Evolutionary conservation across 2,329 filamentous ascomycete species (phyloP).

Genomic region (Mariannaea elegans): DNA sequence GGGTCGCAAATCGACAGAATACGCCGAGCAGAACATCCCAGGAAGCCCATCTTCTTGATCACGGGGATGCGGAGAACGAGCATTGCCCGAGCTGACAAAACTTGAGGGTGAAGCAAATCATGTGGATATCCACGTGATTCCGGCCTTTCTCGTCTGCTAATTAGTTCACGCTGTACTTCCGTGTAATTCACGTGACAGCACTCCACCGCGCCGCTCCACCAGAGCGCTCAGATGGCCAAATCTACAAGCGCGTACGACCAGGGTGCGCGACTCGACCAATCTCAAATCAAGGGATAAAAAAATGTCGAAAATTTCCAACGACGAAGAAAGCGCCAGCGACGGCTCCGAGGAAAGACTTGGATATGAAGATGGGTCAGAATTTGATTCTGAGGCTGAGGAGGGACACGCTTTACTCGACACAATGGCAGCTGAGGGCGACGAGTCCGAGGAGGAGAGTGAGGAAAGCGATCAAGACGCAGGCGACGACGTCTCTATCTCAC

Average conservation of each 20-base stretch:
- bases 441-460: slow-evolving; percentile 30
- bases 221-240: neutral
- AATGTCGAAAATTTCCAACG: slow-evolving; percentile 11
- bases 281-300: neutral
- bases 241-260: slow-evolving; percentile 8
- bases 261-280: slow-evolving; percentile 3
- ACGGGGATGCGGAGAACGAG: slow-evolving; percentile 3
- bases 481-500: neutral
- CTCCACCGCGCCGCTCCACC: neutral
- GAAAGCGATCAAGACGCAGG: neutral
- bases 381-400: slow-evolving; percentile 28
- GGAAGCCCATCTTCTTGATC: no score
- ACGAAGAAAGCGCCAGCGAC: slow-evolving; percentile 2
- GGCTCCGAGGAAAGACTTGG: slow-evolving; percentile 1
- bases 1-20: no score
- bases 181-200: slow-evolving; percentile 9
- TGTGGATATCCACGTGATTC: neutral
- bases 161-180: neutral
- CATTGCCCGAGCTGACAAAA: slow-evolving; percentile 4
- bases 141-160: neutral
- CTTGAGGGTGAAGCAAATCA: slow-evolving; percentile 1
- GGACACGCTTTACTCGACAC: slow-evolving; percentile 35
- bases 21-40: no score
- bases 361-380: neutral
- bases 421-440: slow-evolving; percentile 37